These are phyloP conservation scores for Oehlia diaphana DNA, from an alignment of 192 early-diverging fungal species.

Conservation along the genomic window DNA sequence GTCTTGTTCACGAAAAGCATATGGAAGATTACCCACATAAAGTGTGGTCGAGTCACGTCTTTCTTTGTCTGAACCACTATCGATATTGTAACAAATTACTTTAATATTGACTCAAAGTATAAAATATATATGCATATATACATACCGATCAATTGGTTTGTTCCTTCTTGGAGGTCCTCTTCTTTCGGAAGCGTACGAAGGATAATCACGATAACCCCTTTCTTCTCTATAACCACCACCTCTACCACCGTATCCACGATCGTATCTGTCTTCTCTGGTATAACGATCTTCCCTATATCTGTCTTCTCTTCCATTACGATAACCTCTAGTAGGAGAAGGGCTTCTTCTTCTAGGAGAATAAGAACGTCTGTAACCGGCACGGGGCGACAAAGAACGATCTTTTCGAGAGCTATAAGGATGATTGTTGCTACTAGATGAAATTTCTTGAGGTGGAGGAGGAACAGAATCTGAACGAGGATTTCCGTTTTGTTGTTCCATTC, in stretches of 20 bases:
- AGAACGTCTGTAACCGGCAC: constrained; percentile 34
- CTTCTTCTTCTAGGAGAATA: constrained; percentile 43
- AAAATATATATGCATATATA: constrained; percentile 24
- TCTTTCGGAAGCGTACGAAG: constrained; percentile 39
- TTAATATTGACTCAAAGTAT: neutral
- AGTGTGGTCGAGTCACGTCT: constrained; percentile 61
- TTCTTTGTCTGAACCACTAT: constrained; percentile 69
- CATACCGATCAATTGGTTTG: constrained; percentile 50
- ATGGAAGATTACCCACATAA: constrained; percentile 78
- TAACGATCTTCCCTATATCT: constrained; percentile 35
- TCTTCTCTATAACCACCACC: constrained; percentile 42
- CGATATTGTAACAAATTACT: neutral
- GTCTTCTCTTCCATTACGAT: constrained; percentile 37
- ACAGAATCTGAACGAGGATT: constrained; percentile 10
- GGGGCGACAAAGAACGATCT: constrained; percentile 26
- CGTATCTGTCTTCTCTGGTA: constrained; percentile 34
- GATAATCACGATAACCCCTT: constrained; percentile 43
- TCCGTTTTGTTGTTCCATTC: constrained; percentile 21
- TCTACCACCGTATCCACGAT: constrained; percentile 38
- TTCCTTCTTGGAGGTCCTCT: constrained; percentile 46
- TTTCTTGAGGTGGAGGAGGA: constrained; percentile 16
- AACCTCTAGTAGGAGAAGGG: constrained; percentile 38
- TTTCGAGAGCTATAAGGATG: constrained; percentile 25
- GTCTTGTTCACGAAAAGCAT: constrained; percentile 68
- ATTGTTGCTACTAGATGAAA: neutral